Base-by-base conservation (phyloP, 1,284 basidiomycete genomes). In the Meira miltonrushii region DNA sequence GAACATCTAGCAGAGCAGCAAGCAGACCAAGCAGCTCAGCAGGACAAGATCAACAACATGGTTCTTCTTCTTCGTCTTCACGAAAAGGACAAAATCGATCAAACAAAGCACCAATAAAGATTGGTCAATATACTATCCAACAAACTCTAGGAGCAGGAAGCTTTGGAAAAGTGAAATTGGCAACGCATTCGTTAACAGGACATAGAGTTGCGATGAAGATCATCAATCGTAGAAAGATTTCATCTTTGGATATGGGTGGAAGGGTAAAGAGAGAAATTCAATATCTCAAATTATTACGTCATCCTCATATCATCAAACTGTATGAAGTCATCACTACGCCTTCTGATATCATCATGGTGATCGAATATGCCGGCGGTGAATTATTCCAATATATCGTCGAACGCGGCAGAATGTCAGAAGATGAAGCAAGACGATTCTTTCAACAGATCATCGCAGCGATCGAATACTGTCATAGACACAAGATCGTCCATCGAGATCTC, bases 111-210 rank as follows among this genome's bases (percentile, higher is more conserved):
- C 71, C 71, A 10, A 65, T 74, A 15, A 66, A 71, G 50, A 68
- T 78, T 55, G 75, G 75, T 0, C 72, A 75, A 52, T 77, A 77
- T 62, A 73, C 71, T 39, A 61, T 77, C 19, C 67, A 67, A 40
- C 78, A 81, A 57, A 83, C 83, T 0, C 74, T 84, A 9, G 83
- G 83, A 0, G 81, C 82, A 62, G 94, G 94, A 17, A 93, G 90
- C 12, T 98, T 97, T 80, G 94, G 93, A 60, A 96, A 96, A 80
- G 94, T 98, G 77, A 97, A 96, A 83, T 89, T 94, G 84, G 94
- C 92, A 38, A 87, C 86, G 12, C 94, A 98, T 79, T 89, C 89
- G 46, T 85, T 96, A 67, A 97, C 94, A 0, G 92, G 92, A 0
- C 91, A 96, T 76, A 87, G 87, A 69, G 94, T 98, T 46, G 94